These are phyloP conservation scores for Pyrus pyrifolia DNA, from an alignment of 306 rosid species.

Conservation along the genomic window DNA sequence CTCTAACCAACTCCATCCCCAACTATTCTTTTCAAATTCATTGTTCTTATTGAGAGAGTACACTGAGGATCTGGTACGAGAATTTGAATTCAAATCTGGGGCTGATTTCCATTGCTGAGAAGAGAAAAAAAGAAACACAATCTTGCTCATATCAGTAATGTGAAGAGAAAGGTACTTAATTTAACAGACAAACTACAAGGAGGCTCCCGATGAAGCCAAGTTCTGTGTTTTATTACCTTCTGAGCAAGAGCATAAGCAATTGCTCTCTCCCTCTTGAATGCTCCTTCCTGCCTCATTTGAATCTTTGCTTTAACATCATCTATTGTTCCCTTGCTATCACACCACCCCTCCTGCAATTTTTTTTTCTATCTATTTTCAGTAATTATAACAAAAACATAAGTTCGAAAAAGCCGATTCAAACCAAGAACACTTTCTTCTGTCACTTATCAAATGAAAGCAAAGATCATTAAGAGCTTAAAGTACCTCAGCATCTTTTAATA, in stretches of 20 bases:
- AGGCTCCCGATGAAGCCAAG: background rate
- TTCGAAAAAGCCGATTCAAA: background rate
- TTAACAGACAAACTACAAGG: background rate
- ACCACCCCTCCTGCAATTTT: constrained; percentile 79
- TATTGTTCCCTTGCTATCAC: constrained; percentile 82
- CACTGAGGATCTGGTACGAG: constrained; percentile 23
- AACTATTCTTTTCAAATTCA: constrained; percentile 52
- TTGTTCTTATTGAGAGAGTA: constrained; percentile 38
- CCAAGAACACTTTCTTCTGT: background rate
- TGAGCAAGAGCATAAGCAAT: constrained; percentile 88
- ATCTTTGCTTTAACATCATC: constrained; percentile 67
- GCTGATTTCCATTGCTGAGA: constrained; percentile 74
- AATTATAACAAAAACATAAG: background rate
- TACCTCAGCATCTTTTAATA: constrained; percentile 91
- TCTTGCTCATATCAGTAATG: background rate
- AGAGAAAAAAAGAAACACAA: constrained; percentile 1
- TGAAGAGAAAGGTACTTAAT: background rate
- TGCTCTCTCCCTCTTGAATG: constrained; percentile 90
- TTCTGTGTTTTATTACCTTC: constrained; percentile 43
- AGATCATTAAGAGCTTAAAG: background rate
- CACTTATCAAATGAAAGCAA: background rate
- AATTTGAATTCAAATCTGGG: constrained; percentile 35
- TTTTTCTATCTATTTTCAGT: too few species aligned
- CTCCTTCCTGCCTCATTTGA: constrained; percentile 92
- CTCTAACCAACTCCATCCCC: constrained; percentile 99